Evolutionary conservation across 2,329 filamentous ascomycete genomes (phyloP).

Genomic region (Botrytis fabae): DNA sequence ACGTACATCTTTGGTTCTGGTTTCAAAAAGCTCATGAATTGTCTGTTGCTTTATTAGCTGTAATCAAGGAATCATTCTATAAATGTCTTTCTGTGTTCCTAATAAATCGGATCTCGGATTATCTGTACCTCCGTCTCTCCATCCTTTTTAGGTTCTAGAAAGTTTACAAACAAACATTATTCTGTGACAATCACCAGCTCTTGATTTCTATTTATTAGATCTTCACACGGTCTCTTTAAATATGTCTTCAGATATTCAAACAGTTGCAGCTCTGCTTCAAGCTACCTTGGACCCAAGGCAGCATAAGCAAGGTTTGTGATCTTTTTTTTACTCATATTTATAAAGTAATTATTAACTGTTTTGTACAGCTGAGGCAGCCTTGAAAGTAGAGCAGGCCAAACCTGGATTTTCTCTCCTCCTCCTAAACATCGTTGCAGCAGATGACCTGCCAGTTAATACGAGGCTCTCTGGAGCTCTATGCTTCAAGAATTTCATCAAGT

Average conservation of each 20-base stretch:
- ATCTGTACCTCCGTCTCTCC: constrained; percentile 15
- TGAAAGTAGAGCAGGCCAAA: constrained; percentile 77
- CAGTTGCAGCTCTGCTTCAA: constrained; percentile 79
- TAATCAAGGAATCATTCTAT: constrained; percentile 12
- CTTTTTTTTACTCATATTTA: constrained; percentile 34
- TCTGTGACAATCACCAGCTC: constrained; percentile 15
- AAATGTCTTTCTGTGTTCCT: constrained; percentile 13
- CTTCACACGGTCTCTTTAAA: constrained; percentile 30
- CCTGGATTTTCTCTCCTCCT: constrained; percentile 85
- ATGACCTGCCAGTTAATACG: constrained; percentile 70
- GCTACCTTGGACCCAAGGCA: constrained; percentile 85
- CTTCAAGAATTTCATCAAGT: constrained; percentile 98
- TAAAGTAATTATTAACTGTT: constrained; percentile 29
- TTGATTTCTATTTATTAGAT: constrained; percentile 14
- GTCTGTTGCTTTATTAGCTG: constrained; percentile 16
- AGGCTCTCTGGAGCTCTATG: constrained; percentile 85
- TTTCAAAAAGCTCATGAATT: constrained; percentile 18
- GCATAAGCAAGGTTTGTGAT: constrained; percentile 78
- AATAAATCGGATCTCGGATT: constrained; percentile 15
- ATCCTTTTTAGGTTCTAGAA: constrained; percentile 22
- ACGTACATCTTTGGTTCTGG: constrained; percentile 18
- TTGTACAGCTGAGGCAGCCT: constrained; percentile 71
- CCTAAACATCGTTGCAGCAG: constrained; percentile 84
- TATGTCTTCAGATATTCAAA: constrained; percentile 63
- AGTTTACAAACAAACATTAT: constrained; percentile 26